A percentile compares a stretch with the other conserved stretches of the same genome.
phyloP scores from a whole-genome alignment of 345 rosid genomes.

The Eucalyptus curtisii region DNA sequence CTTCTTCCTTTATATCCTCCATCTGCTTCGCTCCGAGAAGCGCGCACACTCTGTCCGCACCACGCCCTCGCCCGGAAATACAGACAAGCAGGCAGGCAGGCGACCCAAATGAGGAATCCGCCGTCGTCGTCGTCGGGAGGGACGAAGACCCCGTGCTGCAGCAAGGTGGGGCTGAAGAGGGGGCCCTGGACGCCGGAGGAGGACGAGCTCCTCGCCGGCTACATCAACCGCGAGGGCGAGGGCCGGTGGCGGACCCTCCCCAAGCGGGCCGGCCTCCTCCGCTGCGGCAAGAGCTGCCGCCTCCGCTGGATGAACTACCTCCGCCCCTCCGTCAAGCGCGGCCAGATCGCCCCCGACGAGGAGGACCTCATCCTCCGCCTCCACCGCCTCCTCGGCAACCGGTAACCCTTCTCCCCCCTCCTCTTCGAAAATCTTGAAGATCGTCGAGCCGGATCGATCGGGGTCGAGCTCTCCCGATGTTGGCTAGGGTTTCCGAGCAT shows the following conservation, averaged over 20 bases:
- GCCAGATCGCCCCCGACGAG: conserved; percentile 52
- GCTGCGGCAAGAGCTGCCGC: conserved; percentile 69
- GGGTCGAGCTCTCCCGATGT: neutral
- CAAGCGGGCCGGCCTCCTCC: conserved; percentile 39
- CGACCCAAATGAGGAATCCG: conserved; percentile 15
- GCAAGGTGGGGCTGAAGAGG: conserved; percentile 38
- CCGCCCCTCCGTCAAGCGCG: conserved; percentile 49
- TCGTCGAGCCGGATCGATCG: neutral
- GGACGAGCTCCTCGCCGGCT: conserved; percentile 34
- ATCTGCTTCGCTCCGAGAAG: neutral
- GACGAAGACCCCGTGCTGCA: conserved; percentile 36
- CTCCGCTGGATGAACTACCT: conserved; percentile 71
- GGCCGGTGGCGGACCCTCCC: conserved; percentile 60
- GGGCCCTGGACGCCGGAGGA: conserved; percentile 68
- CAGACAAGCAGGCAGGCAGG: neutral
- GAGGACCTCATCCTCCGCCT: conserved; percentile 63
- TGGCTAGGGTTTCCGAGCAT: neutral
- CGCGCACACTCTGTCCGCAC: neutral
- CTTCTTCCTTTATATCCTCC: neutral
- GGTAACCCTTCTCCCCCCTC: conserved; percentile 1
- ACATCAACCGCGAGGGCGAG: conserved; percentile 41
- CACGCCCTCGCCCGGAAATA: neutral
- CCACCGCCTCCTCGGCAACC: conserved; percentile 53
- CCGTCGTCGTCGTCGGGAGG: neutral
- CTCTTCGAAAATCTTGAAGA: neutral